Percentiles rank a stretch among this genome's conserved stretches.
Evolutionary conservation across 139 green algal species (phyloP).

Genomic region (Tetraselmis striata): DNA sequence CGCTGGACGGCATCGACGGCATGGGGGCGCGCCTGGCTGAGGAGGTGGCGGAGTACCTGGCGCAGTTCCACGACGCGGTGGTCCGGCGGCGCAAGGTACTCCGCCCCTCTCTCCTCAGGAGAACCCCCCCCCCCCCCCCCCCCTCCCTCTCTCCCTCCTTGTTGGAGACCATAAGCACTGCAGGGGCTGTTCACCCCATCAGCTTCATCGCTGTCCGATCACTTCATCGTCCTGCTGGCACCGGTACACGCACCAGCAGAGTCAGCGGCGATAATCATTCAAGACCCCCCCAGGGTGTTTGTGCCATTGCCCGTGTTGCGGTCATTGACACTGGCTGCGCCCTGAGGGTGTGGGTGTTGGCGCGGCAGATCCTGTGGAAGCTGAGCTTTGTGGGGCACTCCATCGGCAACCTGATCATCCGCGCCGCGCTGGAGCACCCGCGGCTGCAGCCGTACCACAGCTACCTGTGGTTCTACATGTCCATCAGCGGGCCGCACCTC

Average conservation of each 20-base stretch:
- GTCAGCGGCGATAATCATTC: too few species aligned
- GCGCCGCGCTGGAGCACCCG: conserved; percentile 40
- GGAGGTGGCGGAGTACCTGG: conserved; percentile 30
- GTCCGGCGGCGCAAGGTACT: neutral
- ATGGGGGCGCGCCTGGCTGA: conserved; percentile 29
- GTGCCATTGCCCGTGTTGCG: neutral
- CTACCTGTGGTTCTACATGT: conserved; percentile 49
- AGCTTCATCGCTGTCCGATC: too few species aligned
- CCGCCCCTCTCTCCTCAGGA: neutral
- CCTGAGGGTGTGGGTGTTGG: neutral
- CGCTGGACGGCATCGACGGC: conserved; percentile 24
- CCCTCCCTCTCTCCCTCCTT: neutral
- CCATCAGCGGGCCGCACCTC: conserved; percentile 54
- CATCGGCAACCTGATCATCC: conserved; percentile 62
- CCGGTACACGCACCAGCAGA: too few species aligned
- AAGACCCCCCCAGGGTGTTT: too few species aligned
- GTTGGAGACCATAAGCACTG: neutral
- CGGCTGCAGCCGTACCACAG: conserved; percentile 31
- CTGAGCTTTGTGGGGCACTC: conserved; percentile 59
- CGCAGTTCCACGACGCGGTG: conserved; percentile 9
- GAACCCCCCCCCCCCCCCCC: too few species aligned
- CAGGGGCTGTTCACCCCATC: too few species aligned
- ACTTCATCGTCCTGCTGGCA: too few species aligned
- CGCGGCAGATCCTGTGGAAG: conserved; percentile 13
- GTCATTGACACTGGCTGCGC: neutral